These are phyloP conservation scores for Chalciporus pseudorubinellus DNA, from an alignment of 768 basidiomycete species.

Conservation along the genomic window DNA sequence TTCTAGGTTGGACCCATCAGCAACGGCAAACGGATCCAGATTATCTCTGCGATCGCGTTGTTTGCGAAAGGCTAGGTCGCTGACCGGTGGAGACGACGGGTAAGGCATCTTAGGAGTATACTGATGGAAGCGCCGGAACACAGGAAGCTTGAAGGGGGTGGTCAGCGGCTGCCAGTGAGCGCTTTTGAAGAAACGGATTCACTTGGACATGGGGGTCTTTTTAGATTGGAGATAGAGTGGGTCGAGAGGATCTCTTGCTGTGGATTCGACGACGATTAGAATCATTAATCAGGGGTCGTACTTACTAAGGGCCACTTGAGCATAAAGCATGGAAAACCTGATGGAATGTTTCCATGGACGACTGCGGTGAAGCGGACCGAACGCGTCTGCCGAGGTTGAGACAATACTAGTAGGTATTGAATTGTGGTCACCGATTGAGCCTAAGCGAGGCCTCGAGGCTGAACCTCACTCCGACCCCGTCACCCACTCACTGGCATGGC, in stretches of 20 bases:
- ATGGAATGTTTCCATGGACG: no score
- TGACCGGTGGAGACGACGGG: background rate
- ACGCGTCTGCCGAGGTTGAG: no score
- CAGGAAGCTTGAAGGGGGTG: slow-evolving; percentile 4
- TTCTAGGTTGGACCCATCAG: background rate
- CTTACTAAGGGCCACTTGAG: no score
- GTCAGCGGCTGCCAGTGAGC: background rate
- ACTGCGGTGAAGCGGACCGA: no score
- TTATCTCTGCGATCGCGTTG: slow-evolving; percentile 20
- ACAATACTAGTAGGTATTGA: no score
- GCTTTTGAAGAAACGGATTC: background rate
- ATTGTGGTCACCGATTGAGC: no score
- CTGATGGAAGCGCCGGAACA: background rate
- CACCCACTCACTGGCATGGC: no score
- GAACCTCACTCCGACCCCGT: background rate
- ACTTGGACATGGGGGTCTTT: background rate
- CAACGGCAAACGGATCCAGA: slow-evolving; percentile 10
- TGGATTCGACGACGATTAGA: no score
- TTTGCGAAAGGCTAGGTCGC: slow-evolving; percentile 23
- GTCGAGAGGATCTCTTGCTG: no score
- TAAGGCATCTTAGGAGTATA: slow-evolving; percentile 6
- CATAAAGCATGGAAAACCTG: no score
- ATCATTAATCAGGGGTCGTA: no score
- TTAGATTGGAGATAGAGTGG: background rate
- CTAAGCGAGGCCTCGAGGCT: no score